Evolutionary conservation across 371 early-diverging fungal genomes (phyloP).

Genomic region (Mucor indicus): DNA sequence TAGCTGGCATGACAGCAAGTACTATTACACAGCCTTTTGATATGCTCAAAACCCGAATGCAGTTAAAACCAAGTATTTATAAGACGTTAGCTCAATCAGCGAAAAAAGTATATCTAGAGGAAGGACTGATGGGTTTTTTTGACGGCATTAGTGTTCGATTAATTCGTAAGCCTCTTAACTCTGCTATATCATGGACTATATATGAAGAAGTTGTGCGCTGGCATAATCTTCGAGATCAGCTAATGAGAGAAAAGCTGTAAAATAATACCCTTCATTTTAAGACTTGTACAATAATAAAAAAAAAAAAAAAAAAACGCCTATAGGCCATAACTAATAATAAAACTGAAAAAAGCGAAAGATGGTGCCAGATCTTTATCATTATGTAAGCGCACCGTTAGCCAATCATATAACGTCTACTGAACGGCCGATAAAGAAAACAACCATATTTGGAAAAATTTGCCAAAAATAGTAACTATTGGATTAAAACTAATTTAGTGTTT

Average conservation of each 20-base stretch:
- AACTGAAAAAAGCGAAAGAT: no score
- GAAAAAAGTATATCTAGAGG: conserved; percentile 58
- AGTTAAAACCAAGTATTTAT: conserved; percentile 78
- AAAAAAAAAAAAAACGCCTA: no score
- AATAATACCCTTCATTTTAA: background rate
- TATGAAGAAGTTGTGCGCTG: conserved; percentile 81
- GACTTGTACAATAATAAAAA: no score
- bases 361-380: no score
- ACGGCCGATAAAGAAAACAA: no score
- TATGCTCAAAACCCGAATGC: conserved; percentile 90
- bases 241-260: conserved; percentile 21
- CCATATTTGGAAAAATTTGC: no score
- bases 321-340: no score
- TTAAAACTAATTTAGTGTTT: no score
- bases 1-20: conserved; percentile 76
- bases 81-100: conserved; percentile 60
- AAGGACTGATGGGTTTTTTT: conserved; percentile 77
- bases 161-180: conserved; percentile 82
- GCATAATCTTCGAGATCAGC: conserved; percentile 17
- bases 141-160: conserved; percentile 84
- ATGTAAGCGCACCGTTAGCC: no score
- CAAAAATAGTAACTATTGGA: no score
- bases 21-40: conserved; percentile 92
- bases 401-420: no score
- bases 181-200: conserved; percentile 92